phyloP scores from a whole-genome alignment of 140 eudicot species.

The Cichorium intybus region DNA sequence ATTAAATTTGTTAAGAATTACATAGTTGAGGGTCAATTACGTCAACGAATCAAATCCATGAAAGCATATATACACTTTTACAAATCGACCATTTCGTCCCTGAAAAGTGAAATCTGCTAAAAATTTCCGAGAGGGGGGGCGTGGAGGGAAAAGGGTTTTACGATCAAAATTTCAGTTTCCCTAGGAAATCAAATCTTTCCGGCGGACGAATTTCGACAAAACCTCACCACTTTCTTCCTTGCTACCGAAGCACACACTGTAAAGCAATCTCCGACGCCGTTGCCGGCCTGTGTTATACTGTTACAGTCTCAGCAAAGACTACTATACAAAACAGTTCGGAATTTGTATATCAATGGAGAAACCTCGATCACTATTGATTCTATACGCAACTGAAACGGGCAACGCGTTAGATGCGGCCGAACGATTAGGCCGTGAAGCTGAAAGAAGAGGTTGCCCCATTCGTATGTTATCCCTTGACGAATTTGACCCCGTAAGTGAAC shows the following conservation, averaged over 20 bases:
- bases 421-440: slow-evolving; percentile 79
- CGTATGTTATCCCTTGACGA: slow-evolving; percentile 59
- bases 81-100: too few relatives aligned
- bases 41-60: too few relatives aligned
- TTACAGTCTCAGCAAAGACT: neutral
- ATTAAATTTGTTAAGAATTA: too few relatives aligned
- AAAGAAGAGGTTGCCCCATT: slow-evolving; percentile 66
- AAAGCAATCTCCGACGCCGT: too few relatives aligned
- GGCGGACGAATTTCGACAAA: too few relatives aligned
- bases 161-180: neutral
- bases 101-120: too few relatives aligned
- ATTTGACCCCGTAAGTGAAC: slow-evolving; percentile 55
- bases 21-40: too few relatives aligned
- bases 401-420: slow-evolving; percentile 89
- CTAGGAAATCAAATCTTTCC: neutral
- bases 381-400: slow-evolving; percentile 78
- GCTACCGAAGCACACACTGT: too few relatives aligned
- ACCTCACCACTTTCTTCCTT: too few relatives aligned
- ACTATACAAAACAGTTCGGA: neutral
- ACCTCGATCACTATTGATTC: slow-evolving; percentile 42
- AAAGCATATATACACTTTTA: too few relatives aligned
- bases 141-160: neutral
- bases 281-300: neutral
- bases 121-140: neutral
- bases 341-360: slow-evolving; percentile 38